phyloP scores from a whole-genome alignment of 148 eudicot species.

The Heliamphora exappendiculata region DNA sequence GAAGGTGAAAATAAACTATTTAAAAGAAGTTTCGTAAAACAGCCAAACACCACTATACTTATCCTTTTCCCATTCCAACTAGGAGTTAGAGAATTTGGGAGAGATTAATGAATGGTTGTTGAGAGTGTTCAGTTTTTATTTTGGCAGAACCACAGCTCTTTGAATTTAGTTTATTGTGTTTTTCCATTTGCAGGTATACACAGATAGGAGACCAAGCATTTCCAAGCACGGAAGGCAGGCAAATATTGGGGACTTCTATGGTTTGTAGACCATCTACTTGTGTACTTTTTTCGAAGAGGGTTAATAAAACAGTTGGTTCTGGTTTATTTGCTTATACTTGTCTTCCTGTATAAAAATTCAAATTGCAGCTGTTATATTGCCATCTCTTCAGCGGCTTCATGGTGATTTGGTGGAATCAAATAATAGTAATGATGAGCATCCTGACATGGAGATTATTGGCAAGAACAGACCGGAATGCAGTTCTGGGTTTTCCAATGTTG shows the following conservation, averaged over 20 bases:
- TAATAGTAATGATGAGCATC: slow-evolving; percentile 11
- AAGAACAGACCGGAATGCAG: slow-evolving; percentile 26
- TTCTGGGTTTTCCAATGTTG: slow-evolving; percentile 24
- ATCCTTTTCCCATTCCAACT: neutral
- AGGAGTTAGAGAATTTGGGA: neutral
- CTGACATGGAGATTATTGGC: slow-evolving; percentile 13
- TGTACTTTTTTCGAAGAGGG: neutral
- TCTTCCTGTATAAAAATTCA: neutral
- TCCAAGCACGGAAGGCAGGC: slow-evolving; percentile 55
- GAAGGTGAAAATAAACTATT: too few species aligned
- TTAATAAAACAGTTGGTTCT: neutral
- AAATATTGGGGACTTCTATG: slow-evolving; percentile 66
- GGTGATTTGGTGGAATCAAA: slow-evolving; percentile 45
- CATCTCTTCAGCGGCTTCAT: slow-evolving; percentile 62
- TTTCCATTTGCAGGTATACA: slow-evolving; percentile 40
- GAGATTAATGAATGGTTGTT: neutral
- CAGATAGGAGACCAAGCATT: slow-evolving; percentile 47
- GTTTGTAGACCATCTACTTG: slow-evolving; percentile 26
- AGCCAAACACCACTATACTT: too few species aligned
- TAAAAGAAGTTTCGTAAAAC: too few species aligned
- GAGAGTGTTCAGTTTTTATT: neutral
- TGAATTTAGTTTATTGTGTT: neutral
- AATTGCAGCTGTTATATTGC: slow-evolving; percentile 67
- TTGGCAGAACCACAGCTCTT: neutral
- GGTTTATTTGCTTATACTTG: neutral